Conservation (phyloP, 805 yeast genomes). For the Monosporozyma aquatica region DNA sequence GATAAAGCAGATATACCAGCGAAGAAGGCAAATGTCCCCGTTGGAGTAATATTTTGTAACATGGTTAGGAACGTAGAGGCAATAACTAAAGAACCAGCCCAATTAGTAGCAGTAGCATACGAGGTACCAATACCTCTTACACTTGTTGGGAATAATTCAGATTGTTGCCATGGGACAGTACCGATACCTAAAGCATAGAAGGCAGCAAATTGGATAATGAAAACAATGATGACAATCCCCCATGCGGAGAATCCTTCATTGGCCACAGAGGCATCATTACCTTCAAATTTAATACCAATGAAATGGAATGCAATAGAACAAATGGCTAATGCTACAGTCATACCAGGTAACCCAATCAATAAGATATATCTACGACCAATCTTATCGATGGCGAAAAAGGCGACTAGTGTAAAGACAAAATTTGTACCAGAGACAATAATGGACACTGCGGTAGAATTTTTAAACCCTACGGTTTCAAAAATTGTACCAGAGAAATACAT, state of each 20-base stretch:
- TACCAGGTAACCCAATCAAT: slow-evolving; percentile 73
- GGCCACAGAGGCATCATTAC: slow-evolving; percentile 36
- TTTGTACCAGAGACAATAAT: slow-evolving; percentile 91
- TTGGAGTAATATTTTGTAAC: slow-evolving; percentile 87
- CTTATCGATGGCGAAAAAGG: slow-evolving; percentile 76
- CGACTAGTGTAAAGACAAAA: slow-evolving; percentile 76
- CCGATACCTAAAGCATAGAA: slow-evolving; percentile 92
- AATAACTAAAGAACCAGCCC: slow-evolving; percentile 90
- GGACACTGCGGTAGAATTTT: slow-evolving; percentile 88
- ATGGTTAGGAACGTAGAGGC: slow-evolving; percentile 89
- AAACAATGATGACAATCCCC: slow-evolving; percentile 80
- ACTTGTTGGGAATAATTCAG: slow-evolving; percentile 86
- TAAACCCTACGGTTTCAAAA: slow-evolving; percentile 82
- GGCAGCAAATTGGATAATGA: slow-evolving; percentile 82
- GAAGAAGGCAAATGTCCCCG: slow-evolving; percentile 88
- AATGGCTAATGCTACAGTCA: slow-evolving; percentile 65
- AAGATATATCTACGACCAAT: slow-evolving; percentile 84
- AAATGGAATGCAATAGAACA: slow-evolving; percentile 90
- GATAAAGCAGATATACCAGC: slow-evolving; percentile 74
- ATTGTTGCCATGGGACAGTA: slow-evolving; percentile 97
- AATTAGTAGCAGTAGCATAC: slow-evolving; percentile 83
- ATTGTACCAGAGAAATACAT: slow-evolving; percentile 94
- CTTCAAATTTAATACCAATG: slow-evolving; percentile 52
- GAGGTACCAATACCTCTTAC: slow-evolving; percentile 91
- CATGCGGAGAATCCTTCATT: slow-evolving; percentile 56